Evolutionary conservation across 371 early-diverging fungal species (phyloP), one percentile per base, ranked within the genome.

Genomic region (Thermomucor indicae-seudaticae): DNA sequence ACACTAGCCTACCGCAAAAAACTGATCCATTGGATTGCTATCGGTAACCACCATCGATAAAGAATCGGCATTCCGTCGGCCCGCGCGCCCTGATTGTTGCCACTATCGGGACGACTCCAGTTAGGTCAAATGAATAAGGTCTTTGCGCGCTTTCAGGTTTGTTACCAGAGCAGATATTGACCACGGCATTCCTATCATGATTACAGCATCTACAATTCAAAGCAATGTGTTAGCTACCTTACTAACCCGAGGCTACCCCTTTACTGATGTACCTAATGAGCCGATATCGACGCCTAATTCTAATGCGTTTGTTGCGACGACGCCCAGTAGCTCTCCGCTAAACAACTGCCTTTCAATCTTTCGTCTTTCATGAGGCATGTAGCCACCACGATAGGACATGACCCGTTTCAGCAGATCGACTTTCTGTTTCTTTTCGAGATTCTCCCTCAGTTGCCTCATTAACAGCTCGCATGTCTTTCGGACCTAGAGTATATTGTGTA

Each of bases 241-340:
- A 24, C 1, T 12, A 40, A 27, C n/a, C n/a, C n/a, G n/a, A n/a
- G n/a, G n/a, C n/a, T n/a, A n/a, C n/a, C n/a, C n/a, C n/a, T n/a
- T n/a, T n/a, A n/a, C n/a, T n/a, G n/a, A n/a, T 25, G 19, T 70
- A 70, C 75, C 81, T 22, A 82, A 55, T 10, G 61, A 45, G 2
- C 89, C 89, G 43, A 88, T 79, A 58, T 88, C 86, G 5, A 88
- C 72, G 11, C 89, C 89, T 14, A 88, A 53, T 49, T 88, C 89
- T 25, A 88, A 60, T 0, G 89, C 89, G 40, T 73, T 85, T 5
- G 89, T 88, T 3, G 86, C 73, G 2, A 88, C 68, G 4, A 88
- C 80, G 17, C 70, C 64, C 16, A 70, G 45, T 4, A 83, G 43
- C 11, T 72, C 60, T 7, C 83, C 83, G 12, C 48, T 31, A 51